phyloP scores from a whole-genome alignment of 305 asterid species.

The Fraxinus velutina region DNA sequence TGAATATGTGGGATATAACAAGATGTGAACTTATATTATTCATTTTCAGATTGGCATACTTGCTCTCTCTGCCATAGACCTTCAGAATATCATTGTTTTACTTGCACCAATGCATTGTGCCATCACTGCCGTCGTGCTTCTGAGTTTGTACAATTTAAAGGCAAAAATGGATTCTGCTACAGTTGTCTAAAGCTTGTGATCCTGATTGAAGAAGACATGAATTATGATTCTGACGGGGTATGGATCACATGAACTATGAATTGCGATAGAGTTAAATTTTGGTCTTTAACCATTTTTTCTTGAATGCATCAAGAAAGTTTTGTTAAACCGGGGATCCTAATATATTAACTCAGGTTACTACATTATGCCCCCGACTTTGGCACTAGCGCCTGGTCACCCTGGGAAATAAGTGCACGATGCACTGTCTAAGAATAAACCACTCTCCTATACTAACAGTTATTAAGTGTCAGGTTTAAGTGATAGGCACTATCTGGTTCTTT shows the following conservation, averaged over 20 bases:
- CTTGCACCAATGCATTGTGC: conserved; percentile 64
- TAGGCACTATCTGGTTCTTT: background rate
- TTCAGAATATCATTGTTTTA: conserved; percentile 57
- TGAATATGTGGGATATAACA: conserved; percentile 21
- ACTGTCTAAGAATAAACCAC: background rate
- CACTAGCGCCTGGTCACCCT: background rate
- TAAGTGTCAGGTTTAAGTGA: background rate
- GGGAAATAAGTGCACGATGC: background rate
- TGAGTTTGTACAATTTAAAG: conserved; percentile 46
- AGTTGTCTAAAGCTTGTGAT: conserved; percentile 58
- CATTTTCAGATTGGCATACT: conserved; percentile 66
- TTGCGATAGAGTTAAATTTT: background rate
- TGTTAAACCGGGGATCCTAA: background rate
- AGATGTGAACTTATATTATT: conserved; percentile 2
- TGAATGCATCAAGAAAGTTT: background rate
- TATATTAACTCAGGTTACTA: background rate
- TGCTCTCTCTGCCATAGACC: conserved; percentile 49
- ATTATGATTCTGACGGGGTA: conserved; percentile 82
- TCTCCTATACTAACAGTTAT: background rate
- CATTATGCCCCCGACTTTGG: background rate
- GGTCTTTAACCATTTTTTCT: conserved; percentile 1
- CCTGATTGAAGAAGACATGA: conserved; percentile 57
- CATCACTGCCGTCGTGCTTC: conserved; percentile 38
- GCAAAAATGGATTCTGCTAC: conserved; percentile 63
- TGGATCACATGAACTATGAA: conserved; percentile 23